Base-by-base conservation (phyloP, 371 early-diverging fungal species). In the Amoeboaphelidium protococcarum region DNA sequence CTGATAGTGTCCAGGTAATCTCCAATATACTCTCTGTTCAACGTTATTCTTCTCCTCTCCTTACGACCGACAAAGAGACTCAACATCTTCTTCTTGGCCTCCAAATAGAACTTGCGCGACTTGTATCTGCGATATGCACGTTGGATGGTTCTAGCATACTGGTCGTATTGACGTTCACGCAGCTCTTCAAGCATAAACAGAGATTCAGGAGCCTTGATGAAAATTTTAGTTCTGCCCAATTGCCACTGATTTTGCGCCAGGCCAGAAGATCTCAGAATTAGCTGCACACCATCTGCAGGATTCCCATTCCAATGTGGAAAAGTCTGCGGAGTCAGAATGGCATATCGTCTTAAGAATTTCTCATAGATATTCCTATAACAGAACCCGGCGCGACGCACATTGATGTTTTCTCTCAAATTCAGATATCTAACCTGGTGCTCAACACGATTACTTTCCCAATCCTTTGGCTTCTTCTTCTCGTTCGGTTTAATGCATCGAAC, bases 401-500 rank as follows among this genome's bases (percentile, higher is more conserved):
- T 84, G 55, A 99, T 91, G 59, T 96, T 90, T 60, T 97, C 95
- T 46, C 62, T 64, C 50, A 94, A 58, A 57, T 91, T 91, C 37
- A 95, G 68, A 56, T 95, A 95, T 47, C 89, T 83, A 44, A 92
- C 78, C 61, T 92, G 94, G 64, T 92, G 94, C 41, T 86, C 77
- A 4, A 88, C 89, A 12, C 87, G 73, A 56, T 80, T 74, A 45
- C 70, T 57, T 58, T 95, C 89, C 59, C 79, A 97, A 52, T 86
- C 87, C 6, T 72, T 68, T 0, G 91, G 74, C 42, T 78, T 72
- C 60, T 88, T 84, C 54, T 73, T 78, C 52, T 80, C 78, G 58
- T 97, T 95, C 27, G 99, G 98, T 59, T 95, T 99, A 63, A 99
- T 97, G 49, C 94, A 92, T 60, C 95, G 80, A 31, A 99, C 88